Percentiles rank a stretch among this genome's conserved stretches.
phyloP scores from a whole-genome alignment of 116 monocot genomes.

The Zostera marina region DNA sequence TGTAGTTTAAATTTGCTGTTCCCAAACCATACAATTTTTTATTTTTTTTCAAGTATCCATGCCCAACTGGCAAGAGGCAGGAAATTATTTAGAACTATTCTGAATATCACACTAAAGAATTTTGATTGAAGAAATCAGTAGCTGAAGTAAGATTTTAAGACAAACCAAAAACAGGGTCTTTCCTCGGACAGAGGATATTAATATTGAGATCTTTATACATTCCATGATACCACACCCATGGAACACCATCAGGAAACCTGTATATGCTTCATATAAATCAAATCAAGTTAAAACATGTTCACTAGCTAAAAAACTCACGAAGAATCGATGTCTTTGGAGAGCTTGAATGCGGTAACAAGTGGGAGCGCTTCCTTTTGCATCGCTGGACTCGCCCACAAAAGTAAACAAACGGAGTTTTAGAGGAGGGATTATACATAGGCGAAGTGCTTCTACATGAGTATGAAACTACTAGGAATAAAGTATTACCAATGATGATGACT shows the following conservation, averaged over 20 bases:
- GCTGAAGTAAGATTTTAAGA: not conserved
- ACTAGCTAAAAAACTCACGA: conserved; percentile 27
- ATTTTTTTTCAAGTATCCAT: too few species aligned
- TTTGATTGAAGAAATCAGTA: not conserved
- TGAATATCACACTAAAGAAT: too few species aligned
- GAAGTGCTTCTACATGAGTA: too few species aligned
- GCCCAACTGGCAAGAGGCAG: too few species aligned
- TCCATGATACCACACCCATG: conserved; percentile 84
- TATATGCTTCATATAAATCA: not conserved
- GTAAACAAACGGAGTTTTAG: not conserved
- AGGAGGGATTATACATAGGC: too few species aligned
- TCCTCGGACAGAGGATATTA: conserved; percentile 74
- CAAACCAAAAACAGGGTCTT: conserved; percentile 58
- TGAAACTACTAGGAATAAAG: too few species aligned
- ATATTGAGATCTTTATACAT: conserved; percentile 57
- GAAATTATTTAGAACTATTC: too few species aligned
- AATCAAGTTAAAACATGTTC: not conserved
- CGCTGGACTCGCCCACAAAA: conserved; percentile 19
- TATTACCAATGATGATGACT: too few species aligned
- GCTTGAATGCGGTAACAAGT: conserved; percentile 51
- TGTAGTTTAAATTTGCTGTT: too few species aligned
- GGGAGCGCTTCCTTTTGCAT: conserved; percentile 90
- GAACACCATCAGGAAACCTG: conserved; percentile 85
- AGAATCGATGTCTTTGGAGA: conserved; percentile 36
- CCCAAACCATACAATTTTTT: too few species aligned